Percentiles rank a stretch among this genome's conserved stretches.
phyloP scores from a whole-genome alignment of 1,284 basidiomycete genomes.

The Wallemia mellicola region DNA sequence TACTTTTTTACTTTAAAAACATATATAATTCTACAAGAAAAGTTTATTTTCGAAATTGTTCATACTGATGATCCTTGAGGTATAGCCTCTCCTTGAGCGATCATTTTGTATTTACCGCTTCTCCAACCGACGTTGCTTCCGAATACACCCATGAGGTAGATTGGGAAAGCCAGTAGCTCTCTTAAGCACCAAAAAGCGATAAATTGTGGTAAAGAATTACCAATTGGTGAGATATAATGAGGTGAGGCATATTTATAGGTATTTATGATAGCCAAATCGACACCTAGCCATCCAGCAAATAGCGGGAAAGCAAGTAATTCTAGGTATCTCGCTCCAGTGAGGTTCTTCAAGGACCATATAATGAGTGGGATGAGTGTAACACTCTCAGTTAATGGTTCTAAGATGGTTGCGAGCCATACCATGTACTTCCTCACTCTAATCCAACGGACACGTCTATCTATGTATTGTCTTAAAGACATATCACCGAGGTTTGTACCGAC shows the following conservation, averaged over 20 bases:
- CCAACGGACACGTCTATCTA: conserved; percentile 65
- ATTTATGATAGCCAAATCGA: neutral
- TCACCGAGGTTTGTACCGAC: conserved; percentile 62
- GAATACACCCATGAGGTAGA: conserved; percentile 1
- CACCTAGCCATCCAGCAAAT: neutral
- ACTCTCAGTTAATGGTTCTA: conserved; percentile 71
- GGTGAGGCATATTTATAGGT: neutral
- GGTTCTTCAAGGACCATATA: conserved; percentile 24
- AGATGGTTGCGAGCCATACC: conserved; percentile 46
- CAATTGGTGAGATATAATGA: conserved; percentile 3
- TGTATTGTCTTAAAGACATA: conserved; percentile 49
- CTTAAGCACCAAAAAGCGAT: conserved; percentile 9
- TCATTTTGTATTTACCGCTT: neutral
- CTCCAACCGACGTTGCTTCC: neutral
- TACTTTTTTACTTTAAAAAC: neutral
- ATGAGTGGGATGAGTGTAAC: conserved; percentile 36
- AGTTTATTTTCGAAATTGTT: neutral
- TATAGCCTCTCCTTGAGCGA: neutral
- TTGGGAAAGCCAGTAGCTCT: conserved; percentile 9
- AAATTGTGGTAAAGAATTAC: conserved; percentile 9
- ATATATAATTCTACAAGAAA: neutral
- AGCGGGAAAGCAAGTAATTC: neutral
- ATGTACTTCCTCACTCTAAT: conserved; percentile 78
- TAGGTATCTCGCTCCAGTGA: conserved; percentile 11
- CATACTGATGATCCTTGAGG: no score